A percentile compares a stretch with the other conserved stretches of the same genome.
Evolutionary conservation across 495 filamentous ascomycete genomes (phyloP).

Genomic region (Hypoxylon perforatum): DNA sequence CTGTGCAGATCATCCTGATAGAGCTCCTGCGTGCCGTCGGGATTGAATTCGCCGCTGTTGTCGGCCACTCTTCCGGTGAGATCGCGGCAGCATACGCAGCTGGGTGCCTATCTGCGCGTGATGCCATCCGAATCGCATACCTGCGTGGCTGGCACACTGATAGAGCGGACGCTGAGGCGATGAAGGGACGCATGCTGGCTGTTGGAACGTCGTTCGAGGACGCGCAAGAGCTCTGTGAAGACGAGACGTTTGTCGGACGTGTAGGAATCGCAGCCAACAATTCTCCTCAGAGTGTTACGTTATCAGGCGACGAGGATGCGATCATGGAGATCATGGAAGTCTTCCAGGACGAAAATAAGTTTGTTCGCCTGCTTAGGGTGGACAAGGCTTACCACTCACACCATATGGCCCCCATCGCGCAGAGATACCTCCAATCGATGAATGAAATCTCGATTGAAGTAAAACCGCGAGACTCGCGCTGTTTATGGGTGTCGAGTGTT

Average conservation of each 20-base stretch:
- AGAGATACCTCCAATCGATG: conserved; percentile 46
- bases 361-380: conserved; percentile 56
- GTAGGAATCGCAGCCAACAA: no score
- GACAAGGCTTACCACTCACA: conserved; percentile 67
- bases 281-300: conserved; percentile 62
- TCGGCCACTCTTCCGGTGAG: conserved; percentile 72
- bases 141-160: conserved; percentile 56
- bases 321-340: conserved; percentile 47
- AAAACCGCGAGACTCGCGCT: conserved; percentile 18
- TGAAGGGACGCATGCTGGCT: conserved; percentile 70
- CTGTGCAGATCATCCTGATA: conserved; percentile 61
- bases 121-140: conserved; percentile 63
- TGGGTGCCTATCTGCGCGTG: conserved; percentile 46
- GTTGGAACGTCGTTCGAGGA: no score
- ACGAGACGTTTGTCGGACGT: no score
- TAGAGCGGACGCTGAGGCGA: conserved; percentile 48
- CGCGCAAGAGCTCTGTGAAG: no score
- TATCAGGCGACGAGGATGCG: conserved; percentile 57
- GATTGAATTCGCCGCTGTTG: conserved; percentile 56
- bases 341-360: conserved; percentile 58
- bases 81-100: conserved; percentile 63
- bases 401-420: conserved; percentile 54
- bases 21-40: conserved; percentile 56
- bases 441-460: no score
- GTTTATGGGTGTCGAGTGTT: conserved; percentile 45